Evolutionary conservation across 1,284 basidiomycete genomes (phyloP).

Genomic region (Boletellus deceptivus): DNA sequence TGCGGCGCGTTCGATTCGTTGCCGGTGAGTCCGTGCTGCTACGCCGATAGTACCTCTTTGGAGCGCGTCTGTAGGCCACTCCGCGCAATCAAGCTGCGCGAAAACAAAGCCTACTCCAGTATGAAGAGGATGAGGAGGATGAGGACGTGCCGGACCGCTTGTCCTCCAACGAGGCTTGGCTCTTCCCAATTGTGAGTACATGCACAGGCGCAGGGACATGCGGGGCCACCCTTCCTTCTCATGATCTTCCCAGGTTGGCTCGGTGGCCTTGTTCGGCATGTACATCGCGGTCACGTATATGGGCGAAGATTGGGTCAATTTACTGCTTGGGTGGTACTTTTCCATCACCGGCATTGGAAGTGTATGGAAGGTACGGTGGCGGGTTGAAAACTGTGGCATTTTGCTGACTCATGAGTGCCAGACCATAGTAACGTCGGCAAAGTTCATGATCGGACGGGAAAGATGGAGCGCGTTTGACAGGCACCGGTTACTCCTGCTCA

Average conservation of each 20-base stretch:
- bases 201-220: background rate
- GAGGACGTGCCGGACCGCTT: slow-evolving; percentile 56
- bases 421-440: slow-evolving; percentile 50
- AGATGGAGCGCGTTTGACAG: slow-evolving; percentile 56
- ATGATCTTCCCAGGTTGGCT: slow-evolving; percentile 52
- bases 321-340: slow-evolving; percentile 77
- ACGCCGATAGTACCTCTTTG: background rate
- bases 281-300: slow-evolving; percentile 76
- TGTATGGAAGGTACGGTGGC: slow-evolving; percentile 56
- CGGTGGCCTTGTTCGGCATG: slow-evolving; percentile 60
- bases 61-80: slow-evolving; percentile 13
- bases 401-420: slow-evolving; percentile 22
- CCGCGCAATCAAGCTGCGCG: background rate
- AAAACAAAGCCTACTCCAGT: slow-evolving; percentile 18
- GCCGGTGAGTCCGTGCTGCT: slow-evolving; percentile 44
- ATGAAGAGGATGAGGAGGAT: slow-evolving; percentile 36
- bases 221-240: no score
- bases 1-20: slow-evolving; percentile 67
- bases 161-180: slow-evolving; percentile 67
- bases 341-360: slow-evolving; percentile 60
- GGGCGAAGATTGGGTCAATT: slow-evolving; percentile 82
- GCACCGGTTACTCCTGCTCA: slow-evolving; percentile 43
- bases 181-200: slow-evolving; percentile 67
- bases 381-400: background rate
- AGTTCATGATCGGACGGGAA: slow-evolving; percentile 44